phyloP scores from a whole-genome alignment of 345 rosid genomes.

The Eucalyptus marginata region DNA sequence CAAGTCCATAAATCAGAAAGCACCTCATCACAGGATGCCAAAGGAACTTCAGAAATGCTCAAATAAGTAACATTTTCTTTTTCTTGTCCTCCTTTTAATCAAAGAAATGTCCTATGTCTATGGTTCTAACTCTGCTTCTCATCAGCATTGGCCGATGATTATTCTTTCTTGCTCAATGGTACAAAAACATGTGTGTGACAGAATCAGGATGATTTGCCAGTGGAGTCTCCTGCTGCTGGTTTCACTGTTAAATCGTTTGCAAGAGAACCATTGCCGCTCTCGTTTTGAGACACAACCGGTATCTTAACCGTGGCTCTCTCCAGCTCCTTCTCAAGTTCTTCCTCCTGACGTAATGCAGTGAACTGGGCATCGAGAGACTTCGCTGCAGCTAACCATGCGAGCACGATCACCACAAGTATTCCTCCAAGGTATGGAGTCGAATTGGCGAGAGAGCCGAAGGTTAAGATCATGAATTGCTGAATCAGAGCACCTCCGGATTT shows the following conservation, averaged over 20 bases:
- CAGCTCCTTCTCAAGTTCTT: conserved; percentile 94
- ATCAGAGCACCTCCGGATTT: conserved; percentile 95
- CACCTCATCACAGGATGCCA: background rate
- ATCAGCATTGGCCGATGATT: background rate
- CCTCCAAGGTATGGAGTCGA: conserved; percentile 97
- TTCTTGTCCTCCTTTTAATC: background rate
- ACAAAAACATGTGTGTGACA: background rate
- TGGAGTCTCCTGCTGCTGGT: background rate
- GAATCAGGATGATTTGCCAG: conserved; percentile 23
- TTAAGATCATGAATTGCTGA: conserved; percentile 96
- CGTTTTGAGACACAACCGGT: conserved; percentile 47
- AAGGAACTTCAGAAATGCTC: background rate
- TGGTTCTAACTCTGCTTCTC: background rate
- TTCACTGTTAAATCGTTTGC: background rate
- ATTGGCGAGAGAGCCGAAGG: conserved; percentile 85
- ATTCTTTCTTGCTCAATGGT: background rate
- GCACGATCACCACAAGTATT: conserved; percentile 61
- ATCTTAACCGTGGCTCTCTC: conserved; percentile 84
- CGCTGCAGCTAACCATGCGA: conserved; percentile 86
- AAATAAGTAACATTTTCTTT: background rate
- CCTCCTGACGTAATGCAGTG: conserved; percentile 63
- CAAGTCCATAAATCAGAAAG: background rate
- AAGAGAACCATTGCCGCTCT: conserved; percentile 35
- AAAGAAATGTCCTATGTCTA: background rate
- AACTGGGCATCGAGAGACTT: conserved; percentile 77